A percentile compares a stretch with the other conserved stretches of the same genome.
Evolutionary conservation across 768 basidiomycete genomes (phyloP).

Genomic region (Russula emetica): DNA sequence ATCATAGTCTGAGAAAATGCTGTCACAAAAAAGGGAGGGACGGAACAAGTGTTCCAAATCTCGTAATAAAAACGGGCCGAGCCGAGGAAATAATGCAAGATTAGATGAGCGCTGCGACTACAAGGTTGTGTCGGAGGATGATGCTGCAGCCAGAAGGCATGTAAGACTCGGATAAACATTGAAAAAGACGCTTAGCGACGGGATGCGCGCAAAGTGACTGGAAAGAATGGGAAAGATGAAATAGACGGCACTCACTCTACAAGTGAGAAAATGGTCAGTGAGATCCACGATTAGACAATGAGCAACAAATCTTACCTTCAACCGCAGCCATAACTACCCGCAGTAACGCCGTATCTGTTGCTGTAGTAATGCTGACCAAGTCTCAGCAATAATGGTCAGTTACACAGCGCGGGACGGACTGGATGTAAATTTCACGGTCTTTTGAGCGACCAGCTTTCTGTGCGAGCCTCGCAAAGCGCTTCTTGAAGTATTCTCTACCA

Average conservation of each 20-base stretch:
- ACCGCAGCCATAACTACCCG: conserved; percentile 94
- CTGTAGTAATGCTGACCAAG: conserved; percentile 68
- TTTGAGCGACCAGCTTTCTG: conserved; percentile 82
- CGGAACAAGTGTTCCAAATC: conserved; percentile 4
- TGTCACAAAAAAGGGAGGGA: conserved; percentile 17
- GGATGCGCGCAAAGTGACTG: conserved; percentile 27
- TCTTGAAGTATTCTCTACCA: conserved; percentile 88
- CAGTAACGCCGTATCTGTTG: conserved; percentile 84
- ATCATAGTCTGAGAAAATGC: conserved; percentile 17
- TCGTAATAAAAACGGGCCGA: conserved; percentile 22
- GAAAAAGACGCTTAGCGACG: conserved; percentile 35
- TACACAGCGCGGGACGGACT: conserved; percentile 52
- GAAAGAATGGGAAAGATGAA: conserved; percentile 32
- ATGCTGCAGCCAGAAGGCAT: conserved; percentile 47
- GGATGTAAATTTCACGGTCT: conserved; percentile 89
- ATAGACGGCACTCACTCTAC: conserved; percentile 60
- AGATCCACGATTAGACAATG: conserved; percentile 17
- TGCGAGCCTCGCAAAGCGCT: conserved; percentile 73
- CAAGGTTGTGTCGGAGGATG: conserved; percentile 61
- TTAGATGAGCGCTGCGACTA: conserved; percentile 63
- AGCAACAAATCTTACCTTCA: conserved; percentile 59
- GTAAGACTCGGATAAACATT: conserved; percentile 33
- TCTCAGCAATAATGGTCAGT: conserved; percentile 25
- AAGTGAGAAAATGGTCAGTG: conserved; percentile 22
- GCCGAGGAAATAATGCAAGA: conserved; percentile 8